These are phyloP conservation scores for Pseudisothecium myosuroides DNA, from an alignment of 225 moss, liverwort and hornwort genomes.

Conservation along the genomic window DNA sequence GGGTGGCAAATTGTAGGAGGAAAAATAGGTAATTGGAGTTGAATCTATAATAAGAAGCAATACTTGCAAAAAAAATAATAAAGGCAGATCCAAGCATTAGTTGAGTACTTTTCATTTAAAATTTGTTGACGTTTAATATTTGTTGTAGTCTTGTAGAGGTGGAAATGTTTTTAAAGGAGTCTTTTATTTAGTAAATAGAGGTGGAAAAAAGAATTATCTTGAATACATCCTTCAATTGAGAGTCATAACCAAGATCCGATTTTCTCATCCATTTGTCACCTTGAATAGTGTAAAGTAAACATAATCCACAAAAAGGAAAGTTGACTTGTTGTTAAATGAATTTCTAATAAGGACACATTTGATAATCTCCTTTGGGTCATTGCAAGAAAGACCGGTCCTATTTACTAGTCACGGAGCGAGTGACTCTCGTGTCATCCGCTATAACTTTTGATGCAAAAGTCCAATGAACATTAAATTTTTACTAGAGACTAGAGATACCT, in stretches of 20 bases:
- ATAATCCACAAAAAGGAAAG: rapidly evolving
- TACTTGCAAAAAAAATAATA: not conserved
- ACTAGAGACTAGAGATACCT: too few species aligned
- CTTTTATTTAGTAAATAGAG: not conserved
- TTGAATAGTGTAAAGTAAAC: not conserved
- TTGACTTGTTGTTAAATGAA: not conserved
- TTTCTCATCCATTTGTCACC: not conserved
- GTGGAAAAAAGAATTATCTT: rapidly evolving
- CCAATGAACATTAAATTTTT: too few species aligned
- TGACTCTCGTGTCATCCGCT: too few species aligned
- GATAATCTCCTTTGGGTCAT: too few species aligned
- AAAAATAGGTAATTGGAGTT: not conserved
- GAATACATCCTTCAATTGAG: too few species aligned
- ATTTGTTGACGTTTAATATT: rapidly evolving
- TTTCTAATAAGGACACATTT: not conserved
- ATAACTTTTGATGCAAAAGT: too few species aligned
- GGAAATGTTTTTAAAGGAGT: not conserved
- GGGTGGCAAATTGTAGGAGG: too few species aligned
- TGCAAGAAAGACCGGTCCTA: too few species aligned
- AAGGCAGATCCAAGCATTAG: not conserved
- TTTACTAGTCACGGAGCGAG: too few species aligned
- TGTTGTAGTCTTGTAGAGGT: rapidly evolving
- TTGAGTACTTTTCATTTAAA: not conserved
- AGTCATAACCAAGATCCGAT: rapidly evolving
- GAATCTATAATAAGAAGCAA: not conserved